Evolutionary conservation across 768 basidiomycete genomes (phyloP).

Genomic region (Boletus rufocinnamomeus): DNA sequence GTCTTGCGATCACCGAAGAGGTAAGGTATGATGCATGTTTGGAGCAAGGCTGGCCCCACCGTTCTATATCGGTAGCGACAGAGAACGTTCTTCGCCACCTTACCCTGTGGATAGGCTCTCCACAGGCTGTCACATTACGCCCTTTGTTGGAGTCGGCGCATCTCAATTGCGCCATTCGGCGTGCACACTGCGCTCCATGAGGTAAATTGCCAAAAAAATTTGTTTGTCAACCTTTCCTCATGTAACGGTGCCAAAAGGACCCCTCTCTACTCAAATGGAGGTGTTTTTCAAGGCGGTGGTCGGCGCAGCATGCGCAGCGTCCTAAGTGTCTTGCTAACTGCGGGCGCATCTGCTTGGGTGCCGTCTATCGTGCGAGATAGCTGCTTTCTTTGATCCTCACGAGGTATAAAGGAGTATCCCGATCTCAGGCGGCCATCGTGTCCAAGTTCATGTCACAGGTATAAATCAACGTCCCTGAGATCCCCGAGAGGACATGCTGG

Average conservation of each 20-base stretch:
- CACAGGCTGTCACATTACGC: neutral
- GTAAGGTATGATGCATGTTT: neutral
- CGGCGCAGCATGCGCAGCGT: neutral
- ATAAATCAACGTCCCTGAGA: neutral
- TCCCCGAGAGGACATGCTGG: neutral
- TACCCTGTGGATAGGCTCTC: no score
- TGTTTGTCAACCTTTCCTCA: neutral
- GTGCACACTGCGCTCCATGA: neutral
- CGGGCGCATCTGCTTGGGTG: neutral
- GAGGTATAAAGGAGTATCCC: neutral
- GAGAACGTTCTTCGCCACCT: neutral
- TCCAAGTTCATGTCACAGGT: neutral
- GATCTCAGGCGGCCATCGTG: neutral
- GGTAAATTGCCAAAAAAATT: neutral
- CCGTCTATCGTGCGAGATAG: neutral
- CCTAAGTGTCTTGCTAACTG: no score
- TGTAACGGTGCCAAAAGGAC: neutral
- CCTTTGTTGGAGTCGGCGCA: neutral
- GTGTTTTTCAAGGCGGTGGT: neutral
- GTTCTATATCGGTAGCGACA: neutral
- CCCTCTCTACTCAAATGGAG: neutral
- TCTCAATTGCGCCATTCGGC: neutral
- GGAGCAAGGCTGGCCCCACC: neutral
- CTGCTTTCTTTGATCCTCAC: neutral
- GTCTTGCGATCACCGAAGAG: neutral